phyloP scores from a whole-genome alignment of 2,329 filamentous ascomycete species.

The Diaporthe citri region DNA sequence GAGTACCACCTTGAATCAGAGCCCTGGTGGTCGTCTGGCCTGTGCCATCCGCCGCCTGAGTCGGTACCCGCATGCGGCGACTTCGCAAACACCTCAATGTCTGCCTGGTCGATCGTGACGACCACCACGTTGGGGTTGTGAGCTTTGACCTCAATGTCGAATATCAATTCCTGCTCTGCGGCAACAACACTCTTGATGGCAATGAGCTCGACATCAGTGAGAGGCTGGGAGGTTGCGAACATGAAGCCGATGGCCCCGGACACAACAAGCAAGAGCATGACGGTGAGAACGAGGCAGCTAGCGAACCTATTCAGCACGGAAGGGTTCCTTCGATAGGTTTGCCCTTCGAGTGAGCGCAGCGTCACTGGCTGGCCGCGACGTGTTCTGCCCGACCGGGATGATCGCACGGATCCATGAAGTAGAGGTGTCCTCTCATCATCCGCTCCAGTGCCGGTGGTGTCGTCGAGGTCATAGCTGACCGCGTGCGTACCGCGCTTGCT shows the following conservation, averaged over 20 bases:
- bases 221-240: conserved; percentile 89
- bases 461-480: conserved; percentile 84
- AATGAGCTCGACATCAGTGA: conserved; percentile 82
- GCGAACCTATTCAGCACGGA: conserved; percentile 80
- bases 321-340: conserved; percentile 73
- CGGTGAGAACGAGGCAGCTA: conserved; percentile 86
- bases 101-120: conserved; percentile 86
- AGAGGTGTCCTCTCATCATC: conserved; percentile 87
- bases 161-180: conserved; percentile 94
- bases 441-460: conserved; percentile 78
- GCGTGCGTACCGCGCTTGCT: conserved; percentile 70
- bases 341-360: conserved; percentile 79
- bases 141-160: conserved; percentile 89
- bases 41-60: conserved; percentile 71
- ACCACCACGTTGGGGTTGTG: conserved; percentile 94
- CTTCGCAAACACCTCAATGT: conserved; percentile 94
- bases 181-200: conserved; percentile 91
- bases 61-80: conserved; percentile 86
- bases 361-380: conserved; percentile 65
- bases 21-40: conserved; percentile 51
- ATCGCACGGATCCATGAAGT: conserved; percentile 71
- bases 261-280: conserved; percentile 84
- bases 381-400: conserved; percentile 67
- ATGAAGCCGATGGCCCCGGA: conserved; percentile 91
- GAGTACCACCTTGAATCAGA: conserved; percentile 42